These are phyloP conservation scores for Iris macrosiphon DNA, from an alignment of 106 monocot genomes.

Conservation along the genomic window DNA sequence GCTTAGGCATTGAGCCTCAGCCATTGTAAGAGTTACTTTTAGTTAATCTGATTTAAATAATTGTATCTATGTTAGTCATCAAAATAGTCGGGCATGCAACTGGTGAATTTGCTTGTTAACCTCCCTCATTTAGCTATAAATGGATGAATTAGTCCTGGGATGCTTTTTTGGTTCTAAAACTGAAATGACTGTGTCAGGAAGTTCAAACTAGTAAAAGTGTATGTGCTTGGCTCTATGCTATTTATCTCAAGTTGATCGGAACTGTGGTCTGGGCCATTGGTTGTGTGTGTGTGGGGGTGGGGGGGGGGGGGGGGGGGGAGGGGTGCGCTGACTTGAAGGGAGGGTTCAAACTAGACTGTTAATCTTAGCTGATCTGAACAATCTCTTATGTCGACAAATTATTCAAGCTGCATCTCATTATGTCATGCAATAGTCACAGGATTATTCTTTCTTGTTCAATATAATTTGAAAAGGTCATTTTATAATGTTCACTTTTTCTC, in stretches of 20 bases:
- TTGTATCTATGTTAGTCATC: not conserved
- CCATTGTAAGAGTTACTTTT: no score
- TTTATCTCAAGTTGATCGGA: not conserved
- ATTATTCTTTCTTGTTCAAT: not conserved
- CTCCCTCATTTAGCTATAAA: not conserved
- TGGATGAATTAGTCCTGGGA: not conserved
- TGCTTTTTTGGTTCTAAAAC: not conserved
- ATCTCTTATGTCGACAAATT: not conserved
- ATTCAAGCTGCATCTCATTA: constrained; percentile 1
- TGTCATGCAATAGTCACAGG: not conserved
- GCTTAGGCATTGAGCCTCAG: not conserved
- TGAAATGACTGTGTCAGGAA: no score
- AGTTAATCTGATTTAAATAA: not conserved
- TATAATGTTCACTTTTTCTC: constrained; percentile 61
- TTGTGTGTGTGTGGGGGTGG: no score
- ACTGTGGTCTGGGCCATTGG: not conserved
- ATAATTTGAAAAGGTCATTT: constrained; percentile 7
- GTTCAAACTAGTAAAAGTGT: no score
- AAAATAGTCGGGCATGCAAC: not conserved
- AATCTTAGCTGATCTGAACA: not conserved
- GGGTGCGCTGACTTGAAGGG: not conserved
- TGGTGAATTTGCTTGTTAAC: not conserved
- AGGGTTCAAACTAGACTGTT: not conserved
- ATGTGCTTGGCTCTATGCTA: not conserved
- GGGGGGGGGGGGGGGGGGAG: no score